These are phyloP conservation scores for Suhomyces pyralidae DNA, from an alignment of 805 yeast genomes.

Conservation along the genomic window DNA sequence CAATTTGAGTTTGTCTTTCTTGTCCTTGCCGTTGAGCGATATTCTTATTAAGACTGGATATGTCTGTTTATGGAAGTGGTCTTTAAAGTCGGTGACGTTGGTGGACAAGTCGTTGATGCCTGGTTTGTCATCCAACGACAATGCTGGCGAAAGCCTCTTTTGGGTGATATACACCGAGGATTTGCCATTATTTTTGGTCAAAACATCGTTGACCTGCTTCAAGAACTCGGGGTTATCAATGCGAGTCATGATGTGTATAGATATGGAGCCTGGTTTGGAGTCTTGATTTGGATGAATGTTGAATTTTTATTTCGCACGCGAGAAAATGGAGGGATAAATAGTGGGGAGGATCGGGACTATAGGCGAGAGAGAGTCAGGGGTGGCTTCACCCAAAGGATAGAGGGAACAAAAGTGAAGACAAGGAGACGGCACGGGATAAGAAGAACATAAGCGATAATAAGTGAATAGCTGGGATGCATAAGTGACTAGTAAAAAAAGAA, in stretches of 20 bases:
- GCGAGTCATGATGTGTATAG: constrained; percentile 8
- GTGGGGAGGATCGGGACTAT: not conserved
- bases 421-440: not conserved
- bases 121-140: constrained; percentile 21
- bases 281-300: not conserved
- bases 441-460: too few species aligned
- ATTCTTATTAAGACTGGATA: constrained; percentile 71
- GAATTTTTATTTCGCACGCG: not conserved
- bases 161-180: constrained; percentile 60
- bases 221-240: constrained; percentile 19
- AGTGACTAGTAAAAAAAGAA: not conserved
- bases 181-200: constrained; percentile 31
- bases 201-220: constrained; percentile 11
- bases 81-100: constrained; percentile 24
- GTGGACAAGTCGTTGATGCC: constrained; percentile 30
- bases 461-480: not conserved
- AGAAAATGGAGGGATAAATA: not conserved
- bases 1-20: constrained; percentile 52
- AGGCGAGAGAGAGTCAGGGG: not conserved
- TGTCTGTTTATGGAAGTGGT: constrained; percentile 22
- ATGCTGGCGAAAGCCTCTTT: constrained; percentile 41
- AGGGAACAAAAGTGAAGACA: too few species aligned
- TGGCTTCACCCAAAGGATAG: not conserved
- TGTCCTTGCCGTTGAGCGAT: constrained; percentile 52
- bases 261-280: not conserved